Conservation (phyloP, 306 rosid species). For the Casuarina equisetifolia region DNA sequence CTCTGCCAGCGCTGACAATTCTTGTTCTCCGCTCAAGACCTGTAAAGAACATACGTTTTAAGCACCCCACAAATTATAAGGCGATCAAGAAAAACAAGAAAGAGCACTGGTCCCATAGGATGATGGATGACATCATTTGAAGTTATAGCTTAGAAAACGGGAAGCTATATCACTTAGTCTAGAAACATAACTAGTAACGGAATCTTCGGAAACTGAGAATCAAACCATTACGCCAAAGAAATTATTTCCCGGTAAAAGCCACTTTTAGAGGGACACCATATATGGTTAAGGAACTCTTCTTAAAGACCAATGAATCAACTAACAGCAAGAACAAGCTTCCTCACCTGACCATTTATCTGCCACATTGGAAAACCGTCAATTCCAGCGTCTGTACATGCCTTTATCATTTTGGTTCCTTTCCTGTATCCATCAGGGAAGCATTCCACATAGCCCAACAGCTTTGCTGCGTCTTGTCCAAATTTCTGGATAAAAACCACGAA, state of each 20-base stretch:
- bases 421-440: constrained; percentile 87
- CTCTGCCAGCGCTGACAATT: constrained; percentile 64
- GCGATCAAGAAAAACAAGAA: not conserved
- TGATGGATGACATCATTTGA: not conserved
- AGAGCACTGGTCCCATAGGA: too few relatives aligned
- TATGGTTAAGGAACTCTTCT: not conserved
- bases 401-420: constrained; percentile 65
- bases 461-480: constrained; percentile 87
- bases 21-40: constrained; percentile 71
- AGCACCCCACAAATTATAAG: not conserved
- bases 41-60: constrained; percentile 28
- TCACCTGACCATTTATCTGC: constrained; percentile 82
- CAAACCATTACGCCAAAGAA: not conserved
- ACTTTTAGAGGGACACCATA: not conserved
- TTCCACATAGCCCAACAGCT: constrained; percentile 73
- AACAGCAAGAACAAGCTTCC: constrained; percentile 5
- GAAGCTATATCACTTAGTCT: not conserved
- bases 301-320: not conserved
- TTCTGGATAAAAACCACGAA: constrained; percentile 38
- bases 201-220: not conserved
- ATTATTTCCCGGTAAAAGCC: not conserved
- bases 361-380: constrained; percentile 93
- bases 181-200: not conserved
- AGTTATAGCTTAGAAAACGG: not conserved
- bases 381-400: constrained; percentile 60